These are phyloP conservation scores for Capronia coronata DNA, from an alignment of 2,329 filamentous ascomycete genomes.

Conservation along the genomic window DNA sequence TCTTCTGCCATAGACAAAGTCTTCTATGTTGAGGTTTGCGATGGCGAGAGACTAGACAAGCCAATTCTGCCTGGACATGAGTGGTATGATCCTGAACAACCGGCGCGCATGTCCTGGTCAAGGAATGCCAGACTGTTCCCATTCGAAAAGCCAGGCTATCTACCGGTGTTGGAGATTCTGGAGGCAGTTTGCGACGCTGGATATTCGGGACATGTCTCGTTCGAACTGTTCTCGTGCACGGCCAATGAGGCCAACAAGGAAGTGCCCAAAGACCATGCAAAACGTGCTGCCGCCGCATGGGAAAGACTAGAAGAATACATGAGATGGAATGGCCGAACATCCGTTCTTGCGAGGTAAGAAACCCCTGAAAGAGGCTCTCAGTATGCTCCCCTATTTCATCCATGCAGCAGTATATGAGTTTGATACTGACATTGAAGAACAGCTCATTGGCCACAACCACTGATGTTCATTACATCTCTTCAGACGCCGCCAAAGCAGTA, in stretches of 20 bases:
- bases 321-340: conserved; percentile 11
- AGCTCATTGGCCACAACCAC: not conserved
- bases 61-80: conserved; percentile 54
- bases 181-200: conserved; percentile 57
- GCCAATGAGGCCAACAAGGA: conserved; percentile 16
- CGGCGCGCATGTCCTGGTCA: conserved; percentile 68
- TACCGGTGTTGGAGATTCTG: conserved; percentile 59
- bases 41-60: conserved; percentile 57
- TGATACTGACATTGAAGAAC: too few relatives aligned
- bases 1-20: conserved; percentile 49
- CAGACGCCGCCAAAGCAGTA: not conserved
- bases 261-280: conserved; percentile 23
- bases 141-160: conserved; percentile 58
- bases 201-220: conserved; percentile 41
- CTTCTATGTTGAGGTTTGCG: conserved; percentile 71
- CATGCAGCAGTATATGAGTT: too few relatives aligned
- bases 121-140: conserved; percentile 67
- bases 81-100: conserved; percentile 54
- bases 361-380: not conserved
- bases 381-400: conserved; percentile 3
- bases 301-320: conserved; percentile 20
- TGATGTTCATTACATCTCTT: not conserved
- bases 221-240: conserved; percentile 27
- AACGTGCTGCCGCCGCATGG: conserved; percentile 21
- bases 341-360: not conserved